These are phyloP conservation scores for Parascedosporium putredinis DNA, from an alignment of 2,329 filamentous ascomycete genomes.

Conservation along the genomic window DNA sequence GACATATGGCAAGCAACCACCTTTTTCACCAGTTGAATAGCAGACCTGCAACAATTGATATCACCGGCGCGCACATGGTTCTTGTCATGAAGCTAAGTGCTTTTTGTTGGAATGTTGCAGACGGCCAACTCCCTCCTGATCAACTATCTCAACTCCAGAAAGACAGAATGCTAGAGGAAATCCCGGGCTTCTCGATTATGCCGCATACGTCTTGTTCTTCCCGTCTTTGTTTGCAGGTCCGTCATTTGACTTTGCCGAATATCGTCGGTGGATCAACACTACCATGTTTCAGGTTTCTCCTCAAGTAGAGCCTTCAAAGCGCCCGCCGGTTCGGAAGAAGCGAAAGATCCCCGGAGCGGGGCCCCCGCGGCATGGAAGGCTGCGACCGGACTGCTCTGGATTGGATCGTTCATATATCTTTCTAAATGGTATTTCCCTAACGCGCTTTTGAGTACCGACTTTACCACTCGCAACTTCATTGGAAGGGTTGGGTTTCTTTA, in stretches of 20 bases:
- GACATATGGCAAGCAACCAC: slow-evolving; percentile 86
- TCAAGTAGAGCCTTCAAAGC: slow-evolving; percentile 73
- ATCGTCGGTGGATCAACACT: slow-evolving; percentile 83
- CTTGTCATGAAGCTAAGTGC: slow-evolving; percentile 94
- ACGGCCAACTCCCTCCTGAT: slow-evolving; percentile 68
- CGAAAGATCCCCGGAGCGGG: slow-evolving; percentile 87
- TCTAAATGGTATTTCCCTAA: slow-evolving; percentile 54
- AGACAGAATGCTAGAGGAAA: slow-evolving; percentile 61
- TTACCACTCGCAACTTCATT: slow-evolving; percentile 56
- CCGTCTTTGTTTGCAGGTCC: slow-evolving; percentile 82
- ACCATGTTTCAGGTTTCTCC: slow-evolving; percentile 85
- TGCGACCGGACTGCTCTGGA: slow-evolving; percentile 64
- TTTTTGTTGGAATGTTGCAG: slow-evolving; percentile 97
- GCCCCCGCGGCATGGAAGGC: slow-evolving; percentile 75
- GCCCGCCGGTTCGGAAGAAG: slow-evolving; percentile 77
- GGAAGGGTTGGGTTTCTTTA: slow-evolving; percentile 70
- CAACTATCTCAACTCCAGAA: slow-evolving; percentile 82
- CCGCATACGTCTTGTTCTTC: slow-evolving; percentile 92
- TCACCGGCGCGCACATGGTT: slow-evolving; percentile 96
- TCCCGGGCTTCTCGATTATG: slow-evolving; percentile 74
- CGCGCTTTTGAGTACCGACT: slow-evolving; percentile 55
- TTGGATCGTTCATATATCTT: slow-evolving; percentile 66
- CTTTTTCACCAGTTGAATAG: slow-evolving; percentile 66
- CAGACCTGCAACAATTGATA: slow-evolving; percentile 61
- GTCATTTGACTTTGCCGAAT: slow-evolving; percentile 90